A percentile compares a stretch with the other conserved stretches of the same genome.
phyloP scores from a whole-genome alignment of 169 alveolate species.

The Theileria orientalis region DNA sequence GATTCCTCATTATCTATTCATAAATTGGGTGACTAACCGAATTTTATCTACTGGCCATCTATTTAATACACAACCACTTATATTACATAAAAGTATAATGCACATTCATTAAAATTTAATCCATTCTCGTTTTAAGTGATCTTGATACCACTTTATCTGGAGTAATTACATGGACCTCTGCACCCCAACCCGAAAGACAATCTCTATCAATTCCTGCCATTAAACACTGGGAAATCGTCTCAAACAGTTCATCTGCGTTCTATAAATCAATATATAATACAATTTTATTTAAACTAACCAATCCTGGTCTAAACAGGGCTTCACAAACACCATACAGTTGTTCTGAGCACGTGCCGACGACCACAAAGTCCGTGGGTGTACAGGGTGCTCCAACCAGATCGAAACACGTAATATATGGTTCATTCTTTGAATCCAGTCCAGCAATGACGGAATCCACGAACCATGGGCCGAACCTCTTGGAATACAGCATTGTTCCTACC shows the following conservation, averaged over 20 bases:
- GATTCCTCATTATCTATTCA: no score
- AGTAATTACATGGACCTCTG: slow-evolving; percentile 84
- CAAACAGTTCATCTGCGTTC: slow-evolving; percentile 89
- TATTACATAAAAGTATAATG: no score
- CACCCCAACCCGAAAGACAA: slow-evolving; percentile 97
- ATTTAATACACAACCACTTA: no score
- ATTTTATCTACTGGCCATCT: no score
- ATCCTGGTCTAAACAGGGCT: slow-evolving; percentile 88
- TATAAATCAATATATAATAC: slow-evolving; percentile 13
- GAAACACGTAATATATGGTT: slow-evolving; percentile 86
- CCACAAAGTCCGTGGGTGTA: slow-evolving; percentile 87
- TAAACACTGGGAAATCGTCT: slow-evolving; percentile 91
- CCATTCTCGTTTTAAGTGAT: slow-evolving; percentile 66
- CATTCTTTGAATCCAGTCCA: slow-evolving; percentile 83
- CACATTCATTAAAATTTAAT: neutral
- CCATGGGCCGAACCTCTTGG: slow-evolving; percentile 89
- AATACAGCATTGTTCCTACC: slow-evolving; percentile 87
- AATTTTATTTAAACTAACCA: slow-evolving; percentile 65
- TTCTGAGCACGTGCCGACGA: slow-evolving; percentile 93
- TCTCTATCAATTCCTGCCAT: slow-evolving; percentile 94
- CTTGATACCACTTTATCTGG: slow-evolving; percentile 46
- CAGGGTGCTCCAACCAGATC: slow-evolving; percentile 89
- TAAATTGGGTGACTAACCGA: no score
- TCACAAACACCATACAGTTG: slow-evolving; percentile 95
- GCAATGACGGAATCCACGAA: slow-evolving; percentile 91